Conservation (phyloP, 441 rosid genomes). For the Rhodomyrtus psidioides region DNA sequence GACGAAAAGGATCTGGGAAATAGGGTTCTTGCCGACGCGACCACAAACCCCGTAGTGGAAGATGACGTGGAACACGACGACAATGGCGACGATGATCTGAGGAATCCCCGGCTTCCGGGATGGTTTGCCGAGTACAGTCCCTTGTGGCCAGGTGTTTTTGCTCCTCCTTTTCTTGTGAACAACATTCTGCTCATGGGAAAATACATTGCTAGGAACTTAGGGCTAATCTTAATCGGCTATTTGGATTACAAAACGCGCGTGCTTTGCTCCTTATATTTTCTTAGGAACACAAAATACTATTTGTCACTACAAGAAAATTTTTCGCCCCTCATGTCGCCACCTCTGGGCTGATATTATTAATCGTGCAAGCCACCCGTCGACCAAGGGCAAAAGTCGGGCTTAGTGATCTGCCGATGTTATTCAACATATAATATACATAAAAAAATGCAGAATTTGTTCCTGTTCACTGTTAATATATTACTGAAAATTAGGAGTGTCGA, state of each 20-base stretch:
- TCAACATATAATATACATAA: too few relatives aligned
- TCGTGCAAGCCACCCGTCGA: too few relatives aligned
- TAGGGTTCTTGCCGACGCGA: background rate
- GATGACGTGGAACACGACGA: background rate
- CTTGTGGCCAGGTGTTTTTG: constrained; percentile 30
- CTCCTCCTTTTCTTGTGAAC: background rate
- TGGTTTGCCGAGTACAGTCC: constrained; percentile 35
- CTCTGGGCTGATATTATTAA: too few relatives aligned
- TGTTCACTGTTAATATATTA: too few relatives aligned
- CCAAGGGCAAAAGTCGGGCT: too few relatives aligned
- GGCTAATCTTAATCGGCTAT: background rate
- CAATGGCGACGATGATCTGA: background rate
- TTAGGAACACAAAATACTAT: too few relatives aligned
- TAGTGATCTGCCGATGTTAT: too few relatives aligned
- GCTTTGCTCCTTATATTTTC: background rate
- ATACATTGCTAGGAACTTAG: too few relatives aligned
- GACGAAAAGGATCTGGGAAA: background rate
- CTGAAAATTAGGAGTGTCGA: too few relatives aligned
- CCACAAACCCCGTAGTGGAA: background rate
- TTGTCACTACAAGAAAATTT: too few relatives aligned
- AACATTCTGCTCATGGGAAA: background rate
- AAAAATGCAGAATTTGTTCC: too few relatives aligned
- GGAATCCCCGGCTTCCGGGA: constrained; percentile 6
- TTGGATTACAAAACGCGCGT: background rate
- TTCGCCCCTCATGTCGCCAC: too few relatives aligned